A percentile compares a stretch with the other conserved stretches of the same genome.
Evolutionary conservation across 164 flowering plant genomes (phyloP).

Genomic region (Houttuynia cordata): DNA sequence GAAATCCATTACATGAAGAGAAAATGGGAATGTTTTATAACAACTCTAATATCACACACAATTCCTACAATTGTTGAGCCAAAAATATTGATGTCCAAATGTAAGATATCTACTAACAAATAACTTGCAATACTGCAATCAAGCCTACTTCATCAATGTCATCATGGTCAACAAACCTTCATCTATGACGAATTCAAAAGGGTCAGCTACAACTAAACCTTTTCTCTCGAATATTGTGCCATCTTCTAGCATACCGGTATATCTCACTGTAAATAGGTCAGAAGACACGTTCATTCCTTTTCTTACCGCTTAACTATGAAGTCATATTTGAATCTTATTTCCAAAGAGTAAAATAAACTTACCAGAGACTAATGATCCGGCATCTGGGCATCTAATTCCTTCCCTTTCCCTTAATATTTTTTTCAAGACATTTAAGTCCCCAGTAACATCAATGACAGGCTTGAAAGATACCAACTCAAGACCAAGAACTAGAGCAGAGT

Average conservation of each 20-base stretch:
- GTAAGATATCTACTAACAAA: too few species aligned
- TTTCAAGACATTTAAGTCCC: constrained; percentile 30
- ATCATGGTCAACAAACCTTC: constrained; percentile 19
- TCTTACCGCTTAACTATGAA: background rate
- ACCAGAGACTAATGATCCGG: constrained; percentile 41
- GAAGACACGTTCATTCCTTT: background rate
- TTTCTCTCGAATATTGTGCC: constrained; percentile 31
- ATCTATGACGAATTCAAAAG: constrained; percentile 24
- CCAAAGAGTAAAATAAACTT: background rate
- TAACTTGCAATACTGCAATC: background rate
- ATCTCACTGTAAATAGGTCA: constrained; percentile 2
- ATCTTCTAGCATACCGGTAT: constrained; percentile 24
- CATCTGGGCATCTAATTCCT: constrained; percentile 33
- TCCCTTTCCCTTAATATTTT: constrained; percentile 30
- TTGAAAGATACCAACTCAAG: constrained; percentile 44
- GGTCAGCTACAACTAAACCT: constrained; percentile 33
- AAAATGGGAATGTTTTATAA: background rate
- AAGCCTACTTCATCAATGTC: background rate
- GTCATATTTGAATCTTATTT: too few species aligned
- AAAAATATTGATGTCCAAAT: background rate
- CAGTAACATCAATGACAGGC: constrained; percentile 27
- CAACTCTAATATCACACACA: background rate
- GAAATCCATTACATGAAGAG: too few species aligned
- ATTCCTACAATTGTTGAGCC: background rate
- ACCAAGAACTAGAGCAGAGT: constrained; percentile 19